Percentiles rank a stretch among this genome's conserved stretches.
Conservation (phyloP, 768 basidiomycete species). For the Tulasnella sp. region DNA sequence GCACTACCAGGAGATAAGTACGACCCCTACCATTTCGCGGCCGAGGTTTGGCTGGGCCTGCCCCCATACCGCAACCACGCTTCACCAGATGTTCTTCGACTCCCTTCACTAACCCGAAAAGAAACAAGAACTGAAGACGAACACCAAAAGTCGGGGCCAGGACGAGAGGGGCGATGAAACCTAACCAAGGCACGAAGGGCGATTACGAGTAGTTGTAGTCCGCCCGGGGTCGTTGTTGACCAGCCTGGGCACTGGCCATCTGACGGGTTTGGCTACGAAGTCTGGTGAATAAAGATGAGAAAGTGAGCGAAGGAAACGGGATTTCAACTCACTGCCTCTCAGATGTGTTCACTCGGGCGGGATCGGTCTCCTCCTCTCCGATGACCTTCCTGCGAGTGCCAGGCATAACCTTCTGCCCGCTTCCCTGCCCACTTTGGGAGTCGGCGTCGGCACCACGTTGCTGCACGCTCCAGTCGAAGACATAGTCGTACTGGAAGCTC, state of each 20-base stretch:
- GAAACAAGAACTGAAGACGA: too few species aligned
- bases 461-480: conserved; percentile 97
- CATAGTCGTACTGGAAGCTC: conserved; percentile 98
- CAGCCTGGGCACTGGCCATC: not conserved
- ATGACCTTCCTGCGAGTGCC: conserved; percentile 5
- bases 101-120: too few species aligned
- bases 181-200: too few species aligned
- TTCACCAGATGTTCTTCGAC: too few species aligned
- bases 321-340: conserved; percentile 8
- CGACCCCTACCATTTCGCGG: too few species aligned
- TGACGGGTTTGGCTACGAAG: conserved; percentile 7
- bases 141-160: too few species aligned
- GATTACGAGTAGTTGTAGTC: conserved; percentile 8
- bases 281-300: not conserved
- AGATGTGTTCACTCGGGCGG: not conserved
- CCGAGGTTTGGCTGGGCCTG: too few species aligned
- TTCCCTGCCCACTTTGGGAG: not conserved
- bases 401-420: not conserved
- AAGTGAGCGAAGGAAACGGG: not conserved
- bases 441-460: conserved; percentile 24
- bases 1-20: too few species aligned
- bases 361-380: conserved; percentile 5
- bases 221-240: not conserved
- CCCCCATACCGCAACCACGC: too few species aligned
- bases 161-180: too few species aligned